Evolutionary conservation across 257 asterid genomes (phyloP), one percentile per base, ranked within the genome.

Genomic region (Fraxinus quadrangulata): DNA sequence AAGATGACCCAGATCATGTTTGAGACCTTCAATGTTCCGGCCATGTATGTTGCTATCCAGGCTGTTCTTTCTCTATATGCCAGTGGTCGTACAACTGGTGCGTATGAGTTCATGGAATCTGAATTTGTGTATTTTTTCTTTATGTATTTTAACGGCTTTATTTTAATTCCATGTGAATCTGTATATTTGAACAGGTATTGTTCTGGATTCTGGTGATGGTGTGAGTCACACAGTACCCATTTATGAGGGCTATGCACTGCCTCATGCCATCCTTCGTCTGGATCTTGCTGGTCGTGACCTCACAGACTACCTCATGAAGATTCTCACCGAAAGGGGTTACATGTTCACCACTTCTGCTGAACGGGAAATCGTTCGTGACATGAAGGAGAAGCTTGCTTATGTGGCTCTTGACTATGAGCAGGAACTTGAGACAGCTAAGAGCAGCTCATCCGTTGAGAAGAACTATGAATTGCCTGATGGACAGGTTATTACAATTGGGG

Each of bases 231-330:
- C 89, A 3, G 89, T 85, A n/a, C 89, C 89, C 42, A 85, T 85
- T 76, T 85, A 85, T 6, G 89, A 85, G 67, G 89, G 89, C 16
- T 85, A 85, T 78, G 89, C 89, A 5, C 78, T 85, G 19, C 85
- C 89, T 10, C 89, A 85, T 75, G 89, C 89, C 67, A 85, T 85
- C 67, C 89, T 85, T 73, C 89, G 89, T 73, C 79, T 85, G 21
- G 89, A 85, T 72, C 87, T 85, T 72, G 89, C 89, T 6, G 89
- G 89, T n/a, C 89, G 89, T 75, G 89, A 85, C 79, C 85, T 85
- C 40, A 83, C 89, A 5, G 89, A 85, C 59, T 77, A 74, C 63
- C 81, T 85, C 76, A 85, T 85, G 89, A 85, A 85, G 77, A 85
- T 85, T 68, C 87, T 85, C 39, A 85, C 89, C 0, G 89, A 85